phyloP scores from a whole-genome alignment of 2,329 filamentous ascomycete species.

The Chrysosphaeria jannelii region DNA sequence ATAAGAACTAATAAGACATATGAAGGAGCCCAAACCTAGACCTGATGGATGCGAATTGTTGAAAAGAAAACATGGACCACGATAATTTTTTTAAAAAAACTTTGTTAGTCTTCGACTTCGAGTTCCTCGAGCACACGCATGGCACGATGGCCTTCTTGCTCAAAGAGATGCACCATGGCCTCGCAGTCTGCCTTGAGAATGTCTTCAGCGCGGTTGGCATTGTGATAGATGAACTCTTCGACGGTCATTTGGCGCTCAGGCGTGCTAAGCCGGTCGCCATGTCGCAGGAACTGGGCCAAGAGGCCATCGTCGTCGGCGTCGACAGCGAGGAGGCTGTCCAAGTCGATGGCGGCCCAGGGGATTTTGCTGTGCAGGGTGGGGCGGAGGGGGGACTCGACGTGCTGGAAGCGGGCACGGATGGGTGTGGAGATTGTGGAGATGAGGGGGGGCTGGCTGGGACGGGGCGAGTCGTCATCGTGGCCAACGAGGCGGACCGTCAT shows the following conservation, averaged over 20 bases:
- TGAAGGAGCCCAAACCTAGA: too few relatives aligned
- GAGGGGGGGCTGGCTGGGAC: too few relatives aligned
- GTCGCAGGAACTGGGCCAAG: slow-evolving; percentile 18
- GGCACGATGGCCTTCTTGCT: slow-evolving; percentile 51
- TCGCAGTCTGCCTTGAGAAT: slow-evolving; percentile 59
- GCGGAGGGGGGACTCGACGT: too few relatives aligned
- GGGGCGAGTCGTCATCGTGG: too few relatives aligned
- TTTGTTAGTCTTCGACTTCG: slow-evolving; percentile 16
- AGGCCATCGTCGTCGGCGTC: slow-evolving; percentile 8
- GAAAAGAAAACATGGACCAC: too few relatives aligned
- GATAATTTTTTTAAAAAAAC: too few relatives aligned
- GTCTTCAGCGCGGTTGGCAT: slow-evolving; percentile 53
- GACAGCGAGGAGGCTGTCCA: slow-evolving; percentile 37
- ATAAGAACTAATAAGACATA: too few relatives aligned
- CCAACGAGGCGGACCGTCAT: too few relatives aligned
- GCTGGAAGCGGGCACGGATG: too few relatives aligned
- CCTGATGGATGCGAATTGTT: too few relatives aligned
- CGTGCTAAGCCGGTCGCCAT: slow-evolving; percentile 31
- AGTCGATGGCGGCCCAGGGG: slow-evolving; percentile 44
- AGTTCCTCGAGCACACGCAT: slow-evolving; percentile 51
- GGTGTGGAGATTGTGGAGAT: too few relatives aligned
- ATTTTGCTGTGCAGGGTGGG: too few relatives aligned
- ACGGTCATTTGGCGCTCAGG: slow-evolving; percentile 76
- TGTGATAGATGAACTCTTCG: slow-evolving; percentile 69
- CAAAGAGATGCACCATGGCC: slow-evolving; percentile 51